Percentiles rank a stretch among this genome's conserved stretches.
Evolutionary conservation across 2,329 filamentous ascomycete genomes (phyloP).

Genomic region (Teratosphaeria destructans): DNA sequence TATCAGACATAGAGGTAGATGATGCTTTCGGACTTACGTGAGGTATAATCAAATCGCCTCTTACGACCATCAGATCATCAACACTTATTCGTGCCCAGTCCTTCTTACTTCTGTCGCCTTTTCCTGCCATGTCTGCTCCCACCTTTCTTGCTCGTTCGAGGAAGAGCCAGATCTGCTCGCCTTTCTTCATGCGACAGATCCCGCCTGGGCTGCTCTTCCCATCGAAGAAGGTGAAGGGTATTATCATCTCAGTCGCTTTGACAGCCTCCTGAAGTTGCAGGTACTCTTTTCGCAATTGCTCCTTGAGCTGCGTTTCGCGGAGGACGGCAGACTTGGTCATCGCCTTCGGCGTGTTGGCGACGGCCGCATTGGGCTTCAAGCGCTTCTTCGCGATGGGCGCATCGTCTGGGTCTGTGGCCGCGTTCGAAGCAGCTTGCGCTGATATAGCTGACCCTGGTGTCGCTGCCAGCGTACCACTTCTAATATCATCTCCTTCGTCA

Average conservation of each 20-base stretch:
- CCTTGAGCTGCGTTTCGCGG: constrained; percentile 67
- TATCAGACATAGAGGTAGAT: not conserved
- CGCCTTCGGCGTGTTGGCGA: constrained; percentile 59
- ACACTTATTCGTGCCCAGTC: constrained; percentile 92
- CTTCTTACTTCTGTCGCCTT: constrained; percentile 53
- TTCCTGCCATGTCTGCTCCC: constrained; percentile 69
- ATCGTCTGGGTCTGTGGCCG: constrained; percentile 10
- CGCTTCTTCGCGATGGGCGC: constrained; percentile 31
- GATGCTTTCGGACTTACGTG: constrained; percentile 54
- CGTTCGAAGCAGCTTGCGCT: constrained; percentile 2
- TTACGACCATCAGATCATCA: constrained; percentile 87
- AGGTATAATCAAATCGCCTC: constrained; percentile 82
- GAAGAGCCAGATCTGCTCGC: constrained; percentile 86
- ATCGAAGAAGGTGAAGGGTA: constrained; percentile 96
- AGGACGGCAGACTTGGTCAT: constrained; percentile 67
- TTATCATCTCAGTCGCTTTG: constrained; percentile 76
- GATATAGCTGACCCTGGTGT: constrained; percentile 1
- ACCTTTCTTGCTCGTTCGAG: constrained; percentile 85
- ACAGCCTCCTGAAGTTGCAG: constrained; percentile 72
- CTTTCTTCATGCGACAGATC: constrained; percentile 78
- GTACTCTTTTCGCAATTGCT: constrained; percentile 69
- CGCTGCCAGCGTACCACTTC: not conserved
- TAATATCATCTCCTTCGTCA: constrained; percentile 55
- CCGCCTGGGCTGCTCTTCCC: constrained; percentile 83
- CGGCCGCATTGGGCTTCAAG: constrained; percentile 52